Percentiles rank a stretch among this genome's conserved stretches.
Evolutionary conservation across 2,329 filamentous ascomycete species (phyloP).

Genomic region (Hypoxylon sp.): DNA sequence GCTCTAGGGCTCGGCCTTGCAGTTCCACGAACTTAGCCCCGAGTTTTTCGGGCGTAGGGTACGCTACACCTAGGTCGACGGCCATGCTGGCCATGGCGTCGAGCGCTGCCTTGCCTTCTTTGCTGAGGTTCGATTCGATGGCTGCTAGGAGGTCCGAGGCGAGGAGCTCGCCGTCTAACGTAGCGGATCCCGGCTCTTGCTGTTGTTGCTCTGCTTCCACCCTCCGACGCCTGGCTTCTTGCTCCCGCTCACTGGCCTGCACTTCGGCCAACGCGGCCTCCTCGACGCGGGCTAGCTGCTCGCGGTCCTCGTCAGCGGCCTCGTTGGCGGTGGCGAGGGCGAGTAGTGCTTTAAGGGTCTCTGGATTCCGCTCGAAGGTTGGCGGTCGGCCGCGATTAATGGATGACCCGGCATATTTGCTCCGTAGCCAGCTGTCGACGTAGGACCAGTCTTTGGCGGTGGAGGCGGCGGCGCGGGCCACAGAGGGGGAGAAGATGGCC

Average conservation of each 20-base stretch:
- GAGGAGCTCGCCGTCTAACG: conserved; percentile 47
- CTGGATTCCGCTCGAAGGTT: conserved; percentile 85
- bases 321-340: conserved; percentile 83
- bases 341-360: conserved; percentile 82
- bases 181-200: background rate
- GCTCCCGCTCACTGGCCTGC: conserved; percentile 49
- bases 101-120: conserved; percentile 68
- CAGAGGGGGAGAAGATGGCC: conserved; percentile 76
- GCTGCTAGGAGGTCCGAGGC: conserved; percentile 63
- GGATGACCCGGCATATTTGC: conserved; percentile 63
- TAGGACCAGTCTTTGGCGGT: conserved; percentile 93
- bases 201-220: conserved; percentile 21
- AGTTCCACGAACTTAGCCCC: conserved; percentile 67
- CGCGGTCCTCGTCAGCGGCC: conserved; percentile 77
- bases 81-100: conserved; percentile 69
- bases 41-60: conserved; percentile 63
- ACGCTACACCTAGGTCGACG: conserved; percentile 63
- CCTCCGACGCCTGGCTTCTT: conserved; percentile 49
- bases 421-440: conserved; percentile 84
- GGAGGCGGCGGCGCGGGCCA: conserved; percentile 80
- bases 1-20: conserved; percentile 65
- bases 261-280: conserved; percentile 69
- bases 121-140: conserved; percentile 67
- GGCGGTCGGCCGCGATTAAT: conserved; percentile 69
- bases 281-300: conserved; percentile 70